Conservation (phyloP, 352 stramenopile species). For the Phytophthora cactorum region DNA sequence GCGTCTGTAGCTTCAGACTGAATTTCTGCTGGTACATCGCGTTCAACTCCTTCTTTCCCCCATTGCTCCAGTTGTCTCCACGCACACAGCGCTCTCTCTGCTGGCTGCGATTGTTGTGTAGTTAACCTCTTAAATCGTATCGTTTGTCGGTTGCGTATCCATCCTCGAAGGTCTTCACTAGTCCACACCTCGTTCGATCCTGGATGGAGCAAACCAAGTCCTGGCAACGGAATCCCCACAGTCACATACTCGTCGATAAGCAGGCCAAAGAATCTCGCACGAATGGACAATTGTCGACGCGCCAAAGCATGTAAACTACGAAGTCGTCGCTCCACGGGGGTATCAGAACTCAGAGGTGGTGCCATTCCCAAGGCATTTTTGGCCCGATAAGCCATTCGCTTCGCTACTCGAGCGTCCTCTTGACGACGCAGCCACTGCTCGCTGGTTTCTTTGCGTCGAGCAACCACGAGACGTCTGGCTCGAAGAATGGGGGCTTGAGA, state of each 20-base stretch:
- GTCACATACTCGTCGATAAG: constrained; percentile 67
- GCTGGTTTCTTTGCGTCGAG: constrained; percentile 36
- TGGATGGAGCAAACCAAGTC: constrained; percentile 36
- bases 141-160: constrained; percentile 58
- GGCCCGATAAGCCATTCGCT: constrained; percentile 41
- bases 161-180: constrained; percentile 58
- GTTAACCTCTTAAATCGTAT: constrained; percentile 40
- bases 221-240: constrained; percentile 64
- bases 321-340: constrained; percentile 40
- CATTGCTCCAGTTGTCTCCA: constrained; percentile 43
- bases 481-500: constrained; percentile 41
- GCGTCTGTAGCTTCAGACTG: constrained; percentile 4
- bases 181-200: constrained; percentile 46
- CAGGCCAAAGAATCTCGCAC: constrained; percentile 62
- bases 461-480: constrained; percentile 30
- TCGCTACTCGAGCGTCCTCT: constrained; percentile 38
- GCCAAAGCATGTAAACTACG: constrained; percentile 58
- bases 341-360: constrained; percentile 47
- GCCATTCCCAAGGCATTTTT: constrained; percentile 53
- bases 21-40: background rate
- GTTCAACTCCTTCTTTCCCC: constrained; percentile 14
- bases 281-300: constrained; percentile 52
- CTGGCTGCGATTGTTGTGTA: constrained; percentile 18
- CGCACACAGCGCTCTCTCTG: constrained; percentile 33
- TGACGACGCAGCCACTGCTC: constrained; percentile 47